Base-by-base conservation (phyloP, 2,329 filamentous ascomycete species). In the Coccinonectria pachysandricola region DNA sequence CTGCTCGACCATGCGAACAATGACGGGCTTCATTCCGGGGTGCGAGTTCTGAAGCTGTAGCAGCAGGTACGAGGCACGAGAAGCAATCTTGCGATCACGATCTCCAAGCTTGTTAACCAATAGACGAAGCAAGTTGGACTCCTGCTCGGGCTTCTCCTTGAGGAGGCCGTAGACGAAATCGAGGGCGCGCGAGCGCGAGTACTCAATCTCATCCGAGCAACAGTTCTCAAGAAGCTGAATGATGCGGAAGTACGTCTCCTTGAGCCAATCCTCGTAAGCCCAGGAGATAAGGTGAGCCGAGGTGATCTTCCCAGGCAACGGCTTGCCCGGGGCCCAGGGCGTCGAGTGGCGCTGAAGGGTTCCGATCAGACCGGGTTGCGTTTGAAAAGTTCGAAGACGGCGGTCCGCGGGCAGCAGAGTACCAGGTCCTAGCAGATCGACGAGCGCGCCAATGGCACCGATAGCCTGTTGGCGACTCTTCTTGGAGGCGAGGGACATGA, bases 91-190 rank as follows among this genome's bases (percentile, higher is more conserved):
- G 52, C 86, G 86, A 40, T 93, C 85, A 22, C 81, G 83, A 50
- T 98, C 91, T 44, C 92, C 88, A 14, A 98, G 72, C 57, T 98
- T 98, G 64, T 96, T 96, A 42, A 98, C 85, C 31, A 98, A 61
- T 30, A 98, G 64, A 28, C 88, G 77, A 34, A 98, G 64, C 36
- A 98, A 62, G 52, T 98, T 98, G 29, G 88, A 80, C 55, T 98
- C 91, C 50, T 98, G 91, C 55, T 98, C 91, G 0, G 91, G 88
- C 59, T 94, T 98, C 53, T 94, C 87, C 53, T 85, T 91, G 35
- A 98, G 62, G 19, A 98, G 64, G 37, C 88, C 86, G 50, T 79
- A 96, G 19, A 96, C 79, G 45, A 94, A 93, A 40, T 86, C 91
- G 22, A 98, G 69, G 4, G 88, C 82, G 39, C 84, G 77, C 24